A percentile compares a stretch with the other conserved stretches of the same genome.
These are phyloP conservation scores for Globisporangium spiculum DNA, from an alignment of 352 stramenopile species.

Conservation along the genomic window DNA sequence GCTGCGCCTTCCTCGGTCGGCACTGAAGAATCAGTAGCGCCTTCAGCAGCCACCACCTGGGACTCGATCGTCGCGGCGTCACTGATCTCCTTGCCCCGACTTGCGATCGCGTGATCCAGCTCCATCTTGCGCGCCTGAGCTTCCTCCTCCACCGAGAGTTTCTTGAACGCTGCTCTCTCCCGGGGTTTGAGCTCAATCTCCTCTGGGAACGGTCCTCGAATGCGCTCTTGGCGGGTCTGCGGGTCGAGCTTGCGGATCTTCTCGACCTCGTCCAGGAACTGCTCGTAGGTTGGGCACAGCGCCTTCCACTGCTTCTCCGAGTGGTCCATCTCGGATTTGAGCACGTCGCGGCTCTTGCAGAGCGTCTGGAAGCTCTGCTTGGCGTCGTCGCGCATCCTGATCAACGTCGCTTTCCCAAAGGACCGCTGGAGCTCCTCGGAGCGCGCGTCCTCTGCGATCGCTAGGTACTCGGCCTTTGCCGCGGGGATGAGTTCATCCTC, in stretches of 20 bases:
- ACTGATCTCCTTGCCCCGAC: constrained; percentile 49
- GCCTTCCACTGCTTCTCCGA: constrained; percentile 39
- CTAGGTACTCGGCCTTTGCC: constrained; percentile 74
- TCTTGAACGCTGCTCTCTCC: constrained; percentile 66
- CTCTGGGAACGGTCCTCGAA: constrained; percentile 53
- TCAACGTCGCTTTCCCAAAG: constrained; percentile 66
- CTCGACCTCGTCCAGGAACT: constrained; percentile 54
- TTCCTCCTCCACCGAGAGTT: constrained; percentile 81
- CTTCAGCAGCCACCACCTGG: neutral
- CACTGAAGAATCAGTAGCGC: neutral
- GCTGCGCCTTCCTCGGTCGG: neutral
- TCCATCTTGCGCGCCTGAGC: constrained; percentile 52
- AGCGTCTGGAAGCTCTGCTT: constrained; percentile 52
- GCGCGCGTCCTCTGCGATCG: constrained; percentile 65
- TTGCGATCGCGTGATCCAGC: constrained; percentile 61
- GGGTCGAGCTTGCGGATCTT: constrained; percentile 48
- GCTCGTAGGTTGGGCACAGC: constrained; percentile 53
- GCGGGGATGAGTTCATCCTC: constrained; percentile 53
- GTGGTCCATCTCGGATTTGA: constrained; percentile 48
- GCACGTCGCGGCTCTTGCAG: constrained; percentile 44
- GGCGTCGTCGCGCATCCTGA: constrained; percentile 58
- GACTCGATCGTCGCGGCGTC: constrained; percentile 2
- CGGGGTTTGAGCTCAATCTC: constrained; percentile 48
- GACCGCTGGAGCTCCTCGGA: constrained; percentile 58
- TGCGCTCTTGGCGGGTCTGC: constrained; percentile 29